phyloP scores from a whole-genome alignment of 148 eudicot species.

The Silene uniflora region DNA sequence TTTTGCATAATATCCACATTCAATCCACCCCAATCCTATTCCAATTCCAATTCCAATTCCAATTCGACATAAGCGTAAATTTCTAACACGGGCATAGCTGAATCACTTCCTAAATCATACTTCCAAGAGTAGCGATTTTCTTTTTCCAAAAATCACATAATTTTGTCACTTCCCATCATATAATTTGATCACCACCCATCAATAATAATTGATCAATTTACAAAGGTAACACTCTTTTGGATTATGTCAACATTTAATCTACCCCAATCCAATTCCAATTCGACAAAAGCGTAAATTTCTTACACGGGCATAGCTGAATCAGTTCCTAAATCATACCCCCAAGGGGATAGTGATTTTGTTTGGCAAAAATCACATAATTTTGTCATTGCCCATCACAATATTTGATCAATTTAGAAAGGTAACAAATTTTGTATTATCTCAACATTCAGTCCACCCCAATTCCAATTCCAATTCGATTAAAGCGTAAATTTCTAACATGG shows the following conservation, averaged over 20 bases:
- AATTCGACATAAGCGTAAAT: not conserved
- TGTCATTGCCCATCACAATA: too few relatives aligned
- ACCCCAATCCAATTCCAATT: conserved; percentile 1
- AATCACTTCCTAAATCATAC: too few relatives aligned
- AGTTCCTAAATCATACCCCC: not conserved
- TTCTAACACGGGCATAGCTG: not conserved
- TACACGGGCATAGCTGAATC: not conserved
- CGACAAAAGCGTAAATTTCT: not conserved
- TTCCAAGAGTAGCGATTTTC: too few relatives aligned
- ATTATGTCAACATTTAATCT: not conserved
- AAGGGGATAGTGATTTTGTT: too few relatives aligned
- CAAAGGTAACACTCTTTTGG: not conserved
- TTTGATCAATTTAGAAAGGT: too few relatives aligned
- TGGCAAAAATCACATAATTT: too few relatives aligned
- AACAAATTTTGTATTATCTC: not conserved
- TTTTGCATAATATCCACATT: not conserved
- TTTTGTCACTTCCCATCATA: too few relatives aligned
- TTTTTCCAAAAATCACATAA: too few relatives aligned
- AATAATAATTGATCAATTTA: too few relatives aligned
- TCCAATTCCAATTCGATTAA: conserved; percentile 2
- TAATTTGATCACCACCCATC: too few relatives aligned
- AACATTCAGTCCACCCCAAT: not conserved
- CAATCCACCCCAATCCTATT: not conserved
- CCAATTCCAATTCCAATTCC: too few relatives aligned
- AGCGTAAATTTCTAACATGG: not conserved